These are phyloP conservation scores for Pisolithus tinctorius DNA, from an alignment of 768 basidiomycete genomes.

Conservation along the genomic window DNA sequence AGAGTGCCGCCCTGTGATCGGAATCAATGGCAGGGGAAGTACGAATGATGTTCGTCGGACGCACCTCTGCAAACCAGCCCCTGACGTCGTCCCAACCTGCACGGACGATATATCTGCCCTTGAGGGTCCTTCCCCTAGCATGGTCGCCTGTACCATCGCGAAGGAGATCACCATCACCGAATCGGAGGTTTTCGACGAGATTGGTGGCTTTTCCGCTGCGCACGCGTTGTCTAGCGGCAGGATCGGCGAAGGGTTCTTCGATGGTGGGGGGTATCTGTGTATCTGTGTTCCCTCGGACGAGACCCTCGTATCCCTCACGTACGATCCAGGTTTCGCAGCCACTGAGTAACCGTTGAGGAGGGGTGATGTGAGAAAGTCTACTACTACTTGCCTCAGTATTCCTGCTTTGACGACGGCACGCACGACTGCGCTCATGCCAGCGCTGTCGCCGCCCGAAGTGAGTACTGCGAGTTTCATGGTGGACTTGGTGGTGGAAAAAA, in stretches of 20 bases:
- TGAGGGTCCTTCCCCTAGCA: conserved; percentile 60
- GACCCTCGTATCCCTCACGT: conserved; percentile 97
- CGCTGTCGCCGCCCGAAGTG: conserved; percentile 95
- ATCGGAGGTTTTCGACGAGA: conserved; percentile 69
- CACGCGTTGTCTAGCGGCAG: conserved; percentile 10
- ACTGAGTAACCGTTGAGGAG: conserved; percentile 33
- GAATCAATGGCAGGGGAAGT: background rate
- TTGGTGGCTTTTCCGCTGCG: conserved; percentile 22
- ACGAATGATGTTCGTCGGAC: conserved; percentile 12
- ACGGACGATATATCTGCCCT: conserved; percentile 87
- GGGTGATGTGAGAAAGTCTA: conserved; percentile 4
- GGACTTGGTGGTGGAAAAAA: background rate
- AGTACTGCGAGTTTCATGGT: conserved; percentile 90
- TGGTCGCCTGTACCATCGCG: conserved; percentile 80
- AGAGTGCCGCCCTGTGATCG: conserved; percentile 77
- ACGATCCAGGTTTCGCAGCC: conserved; percentile 96
- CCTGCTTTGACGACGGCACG: conserved; percentile 89
- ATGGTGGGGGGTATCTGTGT: conserved; percentile 27
- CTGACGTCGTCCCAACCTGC: conserved; percentile 98
- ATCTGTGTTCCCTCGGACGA: conserved; percentile 79
- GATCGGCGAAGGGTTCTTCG: conserved; percentile 25
- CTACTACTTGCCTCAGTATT: conserved; percentile 71
- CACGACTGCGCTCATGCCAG: conserved; percentile 95
- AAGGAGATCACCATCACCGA: conserved; percentile 72
- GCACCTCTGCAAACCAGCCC: conserved; percentile 86